Conservation (phyloP, 2,329 filamentous ascomycete genomes). For the Claviceps humidiphila region DNA sequence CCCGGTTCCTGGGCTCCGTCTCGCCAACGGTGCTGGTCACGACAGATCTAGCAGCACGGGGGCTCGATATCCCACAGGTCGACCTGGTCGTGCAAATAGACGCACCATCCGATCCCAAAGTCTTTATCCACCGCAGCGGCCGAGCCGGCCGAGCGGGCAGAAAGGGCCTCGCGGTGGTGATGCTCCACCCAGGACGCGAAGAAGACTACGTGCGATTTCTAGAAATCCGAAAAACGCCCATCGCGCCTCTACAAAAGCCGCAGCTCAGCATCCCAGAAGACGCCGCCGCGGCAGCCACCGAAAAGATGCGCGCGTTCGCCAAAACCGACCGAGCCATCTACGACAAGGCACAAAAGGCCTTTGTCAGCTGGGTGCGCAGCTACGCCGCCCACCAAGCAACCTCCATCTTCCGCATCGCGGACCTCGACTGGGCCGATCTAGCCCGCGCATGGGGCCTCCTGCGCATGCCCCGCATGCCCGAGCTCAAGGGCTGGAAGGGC, state of each 20-base stretch:
- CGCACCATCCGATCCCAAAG: conserved; percentile 73
- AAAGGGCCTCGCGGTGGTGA: conserved; percentile 70
- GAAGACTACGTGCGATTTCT: conserved; percentile 85
- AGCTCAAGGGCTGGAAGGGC: conserved; percentile 60
- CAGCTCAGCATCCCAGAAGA: conserved; percentile 41
- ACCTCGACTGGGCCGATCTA: conserved; percentile 75
- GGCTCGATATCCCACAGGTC: conserved; percentile 82
- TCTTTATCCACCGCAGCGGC: conserved; percentile 87
- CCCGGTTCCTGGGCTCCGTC: conserved; percentile 61
- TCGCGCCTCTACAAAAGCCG: conserved; percentile 47
- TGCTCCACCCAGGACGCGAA: conserved; percentile 74
- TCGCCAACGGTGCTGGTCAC: conserved; percentile 74
- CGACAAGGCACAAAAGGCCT: conserved; percentile 81
- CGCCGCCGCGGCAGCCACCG: conserved; percentile 44
- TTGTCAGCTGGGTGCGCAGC: conserved; percentile 84
- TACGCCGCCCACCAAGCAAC: conserved; percentile 85
- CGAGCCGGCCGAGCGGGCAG: conserved; percentile 81
- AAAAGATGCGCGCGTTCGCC: conserved; percentile 48
- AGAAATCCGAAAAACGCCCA: conserved; percentile 74
- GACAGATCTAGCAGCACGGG: conserved; percentile 82
- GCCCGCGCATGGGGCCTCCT: conserved; percentile 77
- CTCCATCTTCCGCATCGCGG: conserved; percentile 74
- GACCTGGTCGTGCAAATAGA: conserved; percentile 87
- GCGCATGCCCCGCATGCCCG: conserved; percentile 85
- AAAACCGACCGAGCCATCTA: conserved; percentile 45